Conservation (phyloP, 2,329 filamentous ascomycete genomes). For the Trichoderma endophyticum region DNA sequence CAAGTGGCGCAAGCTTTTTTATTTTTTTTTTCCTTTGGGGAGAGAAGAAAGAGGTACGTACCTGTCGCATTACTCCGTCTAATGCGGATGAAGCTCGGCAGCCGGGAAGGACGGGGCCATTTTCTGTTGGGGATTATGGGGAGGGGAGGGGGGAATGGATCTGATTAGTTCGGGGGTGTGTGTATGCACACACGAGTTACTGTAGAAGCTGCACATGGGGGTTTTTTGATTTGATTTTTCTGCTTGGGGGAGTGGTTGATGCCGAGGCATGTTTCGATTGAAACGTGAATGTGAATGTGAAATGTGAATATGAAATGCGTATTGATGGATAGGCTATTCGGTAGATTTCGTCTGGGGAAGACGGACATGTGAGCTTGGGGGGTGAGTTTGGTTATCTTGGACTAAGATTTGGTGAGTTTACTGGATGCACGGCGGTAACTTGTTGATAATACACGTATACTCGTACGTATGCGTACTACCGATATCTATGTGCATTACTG, state of each 20-base stretch:
- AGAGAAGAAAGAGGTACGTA: neutral
- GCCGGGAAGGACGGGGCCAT: neutral
- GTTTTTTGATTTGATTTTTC: neutral
- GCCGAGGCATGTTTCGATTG: neutral
- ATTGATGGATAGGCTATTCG: neutral
- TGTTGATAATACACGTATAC: neutral
- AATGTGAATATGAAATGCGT: too few species aligned
- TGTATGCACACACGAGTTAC: neutral
- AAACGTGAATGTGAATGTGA: too few species aligned
- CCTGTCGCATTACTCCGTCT: neutral
- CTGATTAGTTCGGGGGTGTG: neutral
- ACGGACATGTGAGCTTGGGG: neutral
- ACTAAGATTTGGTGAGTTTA: neutral
- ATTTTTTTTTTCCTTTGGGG: neutral
- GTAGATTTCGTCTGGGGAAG: neutral
- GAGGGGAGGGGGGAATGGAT: neutral
- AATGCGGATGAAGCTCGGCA: neutral
- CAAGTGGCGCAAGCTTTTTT: neutral
- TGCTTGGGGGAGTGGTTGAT: neutral
- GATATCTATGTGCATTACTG: neutral
- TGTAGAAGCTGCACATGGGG: neutral
- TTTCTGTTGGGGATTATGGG: conserved; percentile 15
- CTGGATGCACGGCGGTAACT: neutral
- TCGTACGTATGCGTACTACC: neutral
- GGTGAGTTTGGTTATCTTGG: neutral